phyloP scores from a whole-genome alignment of 2,329 filamentous ascomycete genomes.

The Parafenestella ontariensis region DNA sequence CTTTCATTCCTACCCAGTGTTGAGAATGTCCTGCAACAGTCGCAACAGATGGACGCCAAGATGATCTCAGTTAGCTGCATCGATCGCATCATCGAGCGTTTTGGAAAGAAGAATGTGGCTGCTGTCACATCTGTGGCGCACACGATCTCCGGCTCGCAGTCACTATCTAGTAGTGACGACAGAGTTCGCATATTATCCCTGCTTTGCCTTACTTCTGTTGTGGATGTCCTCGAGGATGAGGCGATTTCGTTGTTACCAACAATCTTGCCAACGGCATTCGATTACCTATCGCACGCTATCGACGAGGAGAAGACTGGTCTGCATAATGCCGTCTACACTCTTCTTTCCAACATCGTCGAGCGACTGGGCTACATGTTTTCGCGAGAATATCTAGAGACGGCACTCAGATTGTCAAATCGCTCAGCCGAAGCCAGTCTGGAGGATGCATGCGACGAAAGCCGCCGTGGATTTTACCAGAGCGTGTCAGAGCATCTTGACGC shows the following conservation, averaged over 20 bases:
- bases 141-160: slow-evolving; percentile 77
- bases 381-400: slow-evolving; percentile 72
- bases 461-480: slow-evolving; percentile 73
- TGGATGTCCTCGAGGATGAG: slow-evolving; percentile 85
- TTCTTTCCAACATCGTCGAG: slow-evolving; percentile 80
- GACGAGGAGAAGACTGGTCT: slow-evolving; percentile 64
- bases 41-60: slow-evolving; percentile 76
- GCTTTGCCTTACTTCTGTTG: slow-evolving; percentile 84
- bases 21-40: slow-evolving; percentile 76
- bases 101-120: slow-evolving; percentile 87
- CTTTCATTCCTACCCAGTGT: slow-evolving; percentile 81
- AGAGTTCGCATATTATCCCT: slow-evolving; percentile 83
- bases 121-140: slow-evolving; percentile 77
- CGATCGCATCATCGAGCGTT: slow-evolving; percentile 92
- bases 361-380: slow-evolving; percentile 91
- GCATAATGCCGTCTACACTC: slow-evolving; percentile 81
- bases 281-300: slow-evolving; percentile 72
- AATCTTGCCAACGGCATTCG: slow-evolving; percentile 74
- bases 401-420: slow-evolving; percentile 74
- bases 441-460: slow-evolving; percentile 68
- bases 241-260: slow-evolving; percentile 83
- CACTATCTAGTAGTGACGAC: slow-evolving; percentile 75
- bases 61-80: slow-evolving; percentile 88
- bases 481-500: slow-evolving; percentile 79
- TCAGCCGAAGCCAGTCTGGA: slow-evolving; percentile 71